Conservation (phyloP, 805 yeast species). For the Suhomyces prunicola region DNA sequence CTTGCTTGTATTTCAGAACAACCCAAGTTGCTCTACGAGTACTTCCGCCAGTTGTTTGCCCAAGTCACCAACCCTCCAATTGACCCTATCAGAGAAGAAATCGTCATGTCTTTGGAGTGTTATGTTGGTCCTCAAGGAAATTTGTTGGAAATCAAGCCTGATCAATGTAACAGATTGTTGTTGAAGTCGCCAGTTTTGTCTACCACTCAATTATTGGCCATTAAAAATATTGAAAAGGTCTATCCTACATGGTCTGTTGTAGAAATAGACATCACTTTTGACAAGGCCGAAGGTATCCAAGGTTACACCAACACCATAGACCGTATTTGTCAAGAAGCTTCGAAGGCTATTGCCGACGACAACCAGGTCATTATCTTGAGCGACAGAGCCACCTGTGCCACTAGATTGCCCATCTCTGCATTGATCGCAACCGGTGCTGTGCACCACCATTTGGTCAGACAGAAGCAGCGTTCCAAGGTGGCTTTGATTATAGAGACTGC, state of each 20-base stretch:
- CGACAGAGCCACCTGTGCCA: conserved; percentile 60
- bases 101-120: conserved; percentile 96
- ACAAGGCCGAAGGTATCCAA: conserved; percentile 72
- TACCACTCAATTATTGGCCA: conserved; percentile 68
- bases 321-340: conserved; percentile 82
- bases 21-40: conserved; percentile 86
- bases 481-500: conserved; percentile 91
- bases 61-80: conserved; percentile 99
- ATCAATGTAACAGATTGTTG: conserved; percentile 85
- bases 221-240: conserved; percentile 65
- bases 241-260: conserved; percentile 86
- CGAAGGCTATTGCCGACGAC: conserved; percentile 74
- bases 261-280: conserved; percentile 84
- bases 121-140: conserved; percentile 99
- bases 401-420: conserved; percentile 78
- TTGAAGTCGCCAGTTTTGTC: conserved; percentile 81
- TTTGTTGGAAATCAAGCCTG: conserved; percentile 84
- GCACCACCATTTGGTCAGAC: conserved; percentile 93
- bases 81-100: conserved; percentile 94
- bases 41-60: conserved; percentile 93
- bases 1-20: conserved; percentile 92
- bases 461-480: conserved; percentile 93
- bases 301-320: conserved; percentile 87
- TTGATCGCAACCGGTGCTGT: conserved; percentile 95
- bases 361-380: conserved; percentile 73